Conservation (phyloP, 208 protist species). For the Crithidia sp. region DNA sequence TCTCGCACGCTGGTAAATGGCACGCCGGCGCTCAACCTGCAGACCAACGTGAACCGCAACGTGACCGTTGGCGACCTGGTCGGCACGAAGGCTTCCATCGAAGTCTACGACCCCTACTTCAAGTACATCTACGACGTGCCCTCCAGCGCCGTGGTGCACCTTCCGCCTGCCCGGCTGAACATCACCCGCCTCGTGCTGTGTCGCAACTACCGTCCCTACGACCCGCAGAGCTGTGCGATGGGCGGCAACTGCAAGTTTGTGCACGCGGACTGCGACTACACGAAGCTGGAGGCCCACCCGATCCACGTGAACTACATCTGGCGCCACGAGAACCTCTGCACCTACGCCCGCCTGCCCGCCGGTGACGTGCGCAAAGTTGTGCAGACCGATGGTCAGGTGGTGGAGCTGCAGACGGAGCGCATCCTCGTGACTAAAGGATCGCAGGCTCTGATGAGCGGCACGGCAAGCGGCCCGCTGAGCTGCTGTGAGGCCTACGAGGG, state of each 20-base stretch:
- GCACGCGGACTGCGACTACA: slow-evolving; percentile 66
- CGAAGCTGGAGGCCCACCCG: slow-evolving; percentile 50
- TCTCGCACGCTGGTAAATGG: slow-evolving; percentile 12
- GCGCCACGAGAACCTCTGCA: slow-evolving; percentile 58
- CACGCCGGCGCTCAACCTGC: slow-evolving; percentile 7
- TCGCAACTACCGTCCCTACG: slow-evolving; percentile 64
- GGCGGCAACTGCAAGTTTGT: slow-evolving; percentile 80
- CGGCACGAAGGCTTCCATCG: slow-evolving; percentile 17
- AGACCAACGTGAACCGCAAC: not conserved
- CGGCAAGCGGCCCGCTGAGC: not conserved
- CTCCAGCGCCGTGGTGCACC: slow-evolving; percentile 51
- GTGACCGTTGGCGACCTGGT: slow-evolving; percentile 3
- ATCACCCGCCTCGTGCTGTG: slow-evolving; percentile 87
- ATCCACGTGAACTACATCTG: slow-evolving; percentile 88
- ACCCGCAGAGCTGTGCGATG: slow-evolving; percentile 65
- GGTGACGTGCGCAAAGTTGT: slow-evolving; percentile 26
- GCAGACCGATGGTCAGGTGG: slow-evolving; percentile 31
- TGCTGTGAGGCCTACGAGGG: slow-evolving; percentile 32
- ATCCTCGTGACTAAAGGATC: slow-evolving; percentile 32
- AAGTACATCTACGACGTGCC: slow-evolving; percentile 70
- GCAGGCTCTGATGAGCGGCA: not conserved
- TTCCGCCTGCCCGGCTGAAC: slow-evolving; percentile 72
- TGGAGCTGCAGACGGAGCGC: slow-evolving; percentile 40
- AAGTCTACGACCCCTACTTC: slow-evolving; percentile 78
- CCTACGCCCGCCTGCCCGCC: slow-evolving; percentile 61